Base-by-base conservation (phyloP, 345 rosid genomes). In the Eucalyptus urophylla region DNA sequence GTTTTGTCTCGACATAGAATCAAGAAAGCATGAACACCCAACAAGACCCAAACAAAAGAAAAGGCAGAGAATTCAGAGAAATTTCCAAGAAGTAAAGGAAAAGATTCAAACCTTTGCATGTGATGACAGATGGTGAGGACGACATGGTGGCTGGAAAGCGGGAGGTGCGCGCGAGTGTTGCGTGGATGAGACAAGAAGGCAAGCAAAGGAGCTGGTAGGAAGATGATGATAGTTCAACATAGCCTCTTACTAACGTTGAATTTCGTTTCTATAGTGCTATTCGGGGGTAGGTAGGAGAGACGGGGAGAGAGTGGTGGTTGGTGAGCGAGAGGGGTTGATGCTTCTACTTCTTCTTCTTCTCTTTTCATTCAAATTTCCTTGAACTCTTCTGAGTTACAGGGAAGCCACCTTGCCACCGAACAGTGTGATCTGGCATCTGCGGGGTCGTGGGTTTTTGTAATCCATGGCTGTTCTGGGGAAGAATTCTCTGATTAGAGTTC, bases 81-180 rank as follows among this genome's bases (percentile, higher is more conserved):
- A 33, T 37, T 21, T 76, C 83, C 43, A 7, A 40, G 43, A 76
- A 17, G 47, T 11, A 19, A 76, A 76, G 83, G 2, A 76, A 86
- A 86, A 86, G 54, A 37, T 86, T 51, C 87, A 50, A 86, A 86
- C 94, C 95, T 93, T 87, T 93, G 91, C 95, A 93, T 86, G 90
- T 90, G 92, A 93, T 93, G 87, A 91, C 22, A 1, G 83, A 37
- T 44, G 44, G 83, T 11, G 83, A 76, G 47, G 83, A 37, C 47
- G 83, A 40, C 83, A 76, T 76, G 83, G 83, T 76, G 83, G 83
- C 47, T 40, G 83, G 44, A 76, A 76, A 37, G 83, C 83, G 83
- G 83, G 83, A 76, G 47, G 14, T 6, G 83, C 4, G 45, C 14
- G 47, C 83, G 0, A 19, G 25, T 6, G 47, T 21, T 37, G 27